These are phyloP conservation scores for Oryza brachyantha DNA, from an alignment of 176 grass and related monocot species.

Conservation along the genomic window DNA sequence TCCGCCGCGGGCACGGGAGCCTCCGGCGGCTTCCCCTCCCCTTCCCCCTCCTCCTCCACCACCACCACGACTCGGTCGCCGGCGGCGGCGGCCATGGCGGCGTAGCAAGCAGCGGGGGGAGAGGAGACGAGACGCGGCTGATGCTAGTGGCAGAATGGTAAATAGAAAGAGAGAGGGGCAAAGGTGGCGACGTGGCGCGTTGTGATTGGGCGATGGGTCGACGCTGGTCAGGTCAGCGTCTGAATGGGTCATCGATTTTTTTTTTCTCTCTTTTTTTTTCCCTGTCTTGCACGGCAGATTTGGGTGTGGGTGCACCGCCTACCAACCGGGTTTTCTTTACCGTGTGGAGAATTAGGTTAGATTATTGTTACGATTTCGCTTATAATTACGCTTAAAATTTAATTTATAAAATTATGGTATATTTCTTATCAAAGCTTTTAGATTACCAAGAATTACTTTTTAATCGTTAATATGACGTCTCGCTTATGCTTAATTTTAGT, in stretches of 20 bases:
- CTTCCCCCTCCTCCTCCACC: not conserved
- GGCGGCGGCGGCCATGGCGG: not conserved
- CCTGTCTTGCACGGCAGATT: slow-evolving; percentile 36
- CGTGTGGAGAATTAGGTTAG: not conserved
- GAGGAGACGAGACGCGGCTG: not conserved
- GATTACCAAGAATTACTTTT: too few relatives aligned
- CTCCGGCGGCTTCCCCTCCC: not conserved
- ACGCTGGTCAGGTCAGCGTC: slow-evolving; percentile 12
- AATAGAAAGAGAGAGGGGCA: not conserved
- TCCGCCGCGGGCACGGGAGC: not conserved
- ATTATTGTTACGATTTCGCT: too few relatives aligned
- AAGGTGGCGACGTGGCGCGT: not conserved
- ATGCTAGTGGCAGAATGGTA: slow-evolving; percentile 26
- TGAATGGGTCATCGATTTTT: not conserved
- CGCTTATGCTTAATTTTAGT: too few relatives aligned
- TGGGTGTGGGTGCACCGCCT: slow-evolving; percentile 15
- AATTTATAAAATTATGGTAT: too few relatives aligned
- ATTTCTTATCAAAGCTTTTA: too few relatives aligned
- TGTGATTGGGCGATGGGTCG: slow-evolving; percentile 5
- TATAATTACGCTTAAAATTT: too few relatives aligned
- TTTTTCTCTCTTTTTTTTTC: too few relatives aligned
- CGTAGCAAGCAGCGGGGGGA: too few relatives aligned
- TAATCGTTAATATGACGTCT: too few relatives aligned
- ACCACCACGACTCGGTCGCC: too few relatives aligned
- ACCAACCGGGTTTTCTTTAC: not conserved